Evolutionary conservation across 345 rosid genomes (phyloP), one percentile per base, ranked within the genome.

Genomic region (Camelina neglecta): DNA sequence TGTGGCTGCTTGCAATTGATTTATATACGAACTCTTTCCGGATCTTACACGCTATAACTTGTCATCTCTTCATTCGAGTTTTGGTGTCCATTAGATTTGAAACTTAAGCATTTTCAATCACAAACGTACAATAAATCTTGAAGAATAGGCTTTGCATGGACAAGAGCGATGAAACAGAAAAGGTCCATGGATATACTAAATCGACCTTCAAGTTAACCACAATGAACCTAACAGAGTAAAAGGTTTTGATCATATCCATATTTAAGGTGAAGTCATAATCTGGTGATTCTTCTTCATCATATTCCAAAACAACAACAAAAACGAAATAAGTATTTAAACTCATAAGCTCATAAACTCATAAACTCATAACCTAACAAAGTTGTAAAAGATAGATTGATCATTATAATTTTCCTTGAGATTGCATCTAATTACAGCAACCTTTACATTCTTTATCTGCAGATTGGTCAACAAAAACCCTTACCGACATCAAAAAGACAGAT

Each of bases 381-480:
- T 62, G 49, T 54, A 64, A 60, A 56, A 56, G 13, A 66, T 13
- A 31, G n/a, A 51, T 56, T 50, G 48, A 33, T 26, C 64, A 41
- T 18, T 26, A 11, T 23, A 10, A 48, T 44, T 48, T 26, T 26
- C 62, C 42, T 41, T 48, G 39, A 67, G 9, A 64, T 65, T 45
- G 53, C 61, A 59, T 65, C 26, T 63, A 68, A 26, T 26, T 26
- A 75, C 31, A 49, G 11, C 53, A 61, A 49, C 56, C 12, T 29
- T 50, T 8, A 24, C 73, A 1, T 60, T 44, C 12, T 61, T 23
- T 18, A 13, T 23, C 16, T 72, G 78, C 81, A 93, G 98, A 85
- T 71, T 90, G 92, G 87, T 86, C 77, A 88, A 78, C 88, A 91
- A 81, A 86, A 84, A 55, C 61, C 96, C 98, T 20, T 94, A 94